Percentiles rank a stretch among this genome's conserved stretches.
These are phyloP conservation scores for Arthrobotrys musiformis DNA, from an alignment of 2,329 filamentous ascomycete species.

Conservation along the genomic window DNA sequence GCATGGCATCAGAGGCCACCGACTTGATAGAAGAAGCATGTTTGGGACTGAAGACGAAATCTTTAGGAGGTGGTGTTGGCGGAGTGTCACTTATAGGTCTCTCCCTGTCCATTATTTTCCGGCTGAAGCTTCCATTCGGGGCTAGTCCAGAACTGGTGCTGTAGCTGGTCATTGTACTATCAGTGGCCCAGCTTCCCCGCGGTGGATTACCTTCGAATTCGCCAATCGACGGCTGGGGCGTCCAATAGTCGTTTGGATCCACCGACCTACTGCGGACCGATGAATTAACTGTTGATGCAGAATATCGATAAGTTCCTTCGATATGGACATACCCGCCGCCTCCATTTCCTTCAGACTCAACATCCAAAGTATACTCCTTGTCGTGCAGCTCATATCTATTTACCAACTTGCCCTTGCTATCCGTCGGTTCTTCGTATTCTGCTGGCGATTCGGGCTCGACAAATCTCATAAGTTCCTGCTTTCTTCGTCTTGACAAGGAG, in stretches of 20 bases:
- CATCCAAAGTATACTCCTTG: conserved; percentile 40
- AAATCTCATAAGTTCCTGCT: conserved; percentile 53
- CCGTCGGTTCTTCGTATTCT: conserved; percentile 24
- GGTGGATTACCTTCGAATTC: conserved; percentile 46
- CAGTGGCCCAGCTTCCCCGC: conserved; percentile 50
- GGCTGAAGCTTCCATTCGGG: conserved; percentile 49
- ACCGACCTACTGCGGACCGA: conserved; percentile 53
- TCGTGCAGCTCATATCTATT: conserved; percentile 47
- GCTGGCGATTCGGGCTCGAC: conserved; percentile 44
- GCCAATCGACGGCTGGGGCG: conserved; percentile 48
- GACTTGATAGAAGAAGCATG: conserved; percentile 52
- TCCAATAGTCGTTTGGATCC: conserved; percentile 55
- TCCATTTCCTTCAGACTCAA: conserved; percentile 23
- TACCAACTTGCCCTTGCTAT: conserved; percentile 30
- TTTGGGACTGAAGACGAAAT: conserved; percentile 50
- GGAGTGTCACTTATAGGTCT: conserved; percentile 45
- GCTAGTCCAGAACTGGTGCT: conserved; percentile 51
- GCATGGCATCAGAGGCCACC: conserved; percentile 52
- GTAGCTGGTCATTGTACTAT: conserved; percentile 51
- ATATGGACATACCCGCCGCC: conserved; percentile 47
- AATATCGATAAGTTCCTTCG: conserved; percentile 49
- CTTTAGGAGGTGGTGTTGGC: conserved; percentile 50
- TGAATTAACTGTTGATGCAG: conserved; percentile 48
- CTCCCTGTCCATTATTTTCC: conserved; percentile 53
- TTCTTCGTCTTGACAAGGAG: conserved; percentile 28